Evolutionary conservation across 441 rosid genomes (phyloP), one percentile per base, ranked within the genome.

Genomic region (Croton laevigatus): DNA sequence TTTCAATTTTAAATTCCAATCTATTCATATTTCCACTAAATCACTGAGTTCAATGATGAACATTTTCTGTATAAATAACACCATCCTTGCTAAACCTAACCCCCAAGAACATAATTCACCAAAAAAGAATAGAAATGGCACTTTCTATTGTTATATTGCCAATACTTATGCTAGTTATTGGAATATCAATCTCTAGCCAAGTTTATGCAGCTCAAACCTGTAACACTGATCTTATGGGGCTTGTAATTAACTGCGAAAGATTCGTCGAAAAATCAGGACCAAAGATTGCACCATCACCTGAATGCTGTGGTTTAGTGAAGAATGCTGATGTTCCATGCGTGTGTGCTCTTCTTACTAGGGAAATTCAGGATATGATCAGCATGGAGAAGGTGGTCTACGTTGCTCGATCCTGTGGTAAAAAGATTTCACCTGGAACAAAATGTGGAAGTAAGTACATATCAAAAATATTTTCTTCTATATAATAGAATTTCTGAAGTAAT

Each of bases 381-480:
- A 64, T 80, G 79, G 79, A 80, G 13, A 83, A 78, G 62, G 81
- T 69, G 7, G 76, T 78, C 23, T 73, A 38, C 14, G 82, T 78
- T 2, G 84, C 81, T 3, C 65, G 75, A 53, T 20, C 75, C 6
- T 82, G 86, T 72, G 83, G 83, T 19, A 8, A 75, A 48, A 64
- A 69, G 3, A 16, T 80, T 58, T 40, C 49, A 13, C 62, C 82
- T 3, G 83, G 86, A 38, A 73, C 49, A 49, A 78, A 75, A 66
- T 82, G 86, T 55, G 83, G 86, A 70, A 80, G 83, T 82, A 72
- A 72, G 77, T 48, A 12, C 6, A 48, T 48, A 27, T 27, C 32
- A 17, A 14, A 16, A 14, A 14, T 48, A 16, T 48, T 16, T 48
- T 48, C 53, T 48, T 48, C 53, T 13, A 13, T 48, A 48, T 48